phyloP scores from a whole-genome alignment of 2,329 filamentous ascomycete genomes.

The Trichophyton rubrum region DNA sequence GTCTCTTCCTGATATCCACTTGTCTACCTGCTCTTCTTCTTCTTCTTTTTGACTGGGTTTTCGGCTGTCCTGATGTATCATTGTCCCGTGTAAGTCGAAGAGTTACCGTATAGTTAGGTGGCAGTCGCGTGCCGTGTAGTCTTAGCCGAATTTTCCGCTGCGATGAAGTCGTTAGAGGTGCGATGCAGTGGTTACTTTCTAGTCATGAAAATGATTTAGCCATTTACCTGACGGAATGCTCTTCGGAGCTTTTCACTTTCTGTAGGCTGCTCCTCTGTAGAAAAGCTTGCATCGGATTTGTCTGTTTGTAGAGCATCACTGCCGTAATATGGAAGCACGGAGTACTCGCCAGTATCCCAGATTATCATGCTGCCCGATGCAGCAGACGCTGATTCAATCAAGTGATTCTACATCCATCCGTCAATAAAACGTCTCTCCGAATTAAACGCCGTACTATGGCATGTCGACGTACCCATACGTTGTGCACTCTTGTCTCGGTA shows the following conservation, averaged over 20 bases:
- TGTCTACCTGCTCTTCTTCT: too few species aligned
- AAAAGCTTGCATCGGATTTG: not conserved
- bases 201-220: not conserved
- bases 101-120: slow-evolving; percentile 42
- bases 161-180: slow-evolving; percentile 17
- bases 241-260: not conserved
- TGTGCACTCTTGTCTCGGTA: slow-evolving; percentile 50
- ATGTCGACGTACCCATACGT: slow-evolving; percentile 40
- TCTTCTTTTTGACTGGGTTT: not conserved
- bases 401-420: slow-evolving; percentile 40
- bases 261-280: not conserved
- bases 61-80: slow-evolving; percentile 24
- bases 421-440: not conserved
- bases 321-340: slow-evolving; percentile 37
- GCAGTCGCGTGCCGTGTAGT: slow-evolving; percentile 44
- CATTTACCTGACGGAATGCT: not conserved
- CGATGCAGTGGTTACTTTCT: not conserved
- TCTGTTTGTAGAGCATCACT: slow-evolving; percentile 14
- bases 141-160: slow-evolving; percentile 46
- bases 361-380: slow-evolving; percentile 48
- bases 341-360: slow-evolving; percentile 51
- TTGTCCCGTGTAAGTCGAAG: slow-evolving; percentile 41
- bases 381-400: slow-evolving; percentile 46
- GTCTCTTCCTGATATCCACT: too few species aligned
- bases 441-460: not conserved